Evolutionary conservation across 306 rosid genomes (phyloP), one percentile per base, ranked within the genome.

Genomic region (Cucurbita maxima): DNA sequence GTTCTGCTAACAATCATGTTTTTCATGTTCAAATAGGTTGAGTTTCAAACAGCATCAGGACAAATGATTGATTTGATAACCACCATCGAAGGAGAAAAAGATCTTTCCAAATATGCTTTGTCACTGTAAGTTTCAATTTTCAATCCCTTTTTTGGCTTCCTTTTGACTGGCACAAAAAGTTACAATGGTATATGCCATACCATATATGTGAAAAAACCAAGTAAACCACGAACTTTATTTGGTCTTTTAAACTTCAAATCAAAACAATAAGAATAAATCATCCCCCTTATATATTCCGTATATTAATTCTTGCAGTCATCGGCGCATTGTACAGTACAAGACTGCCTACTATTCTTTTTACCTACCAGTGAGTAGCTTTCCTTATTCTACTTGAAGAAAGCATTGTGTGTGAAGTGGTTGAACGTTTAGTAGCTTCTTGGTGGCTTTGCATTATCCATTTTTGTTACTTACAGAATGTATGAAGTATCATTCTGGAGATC

Each of bases 31-130:
- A 25, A 43, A 60, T 78, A 93, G 96, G 99, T 94, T 59, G 99
- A 94, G 77, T 94, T 91, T 78, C 99, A 91, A 83, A 94, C 99
- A 54, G 89, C 97, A 74, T 87, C 91, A 3, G 99, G 99, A 88
- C 99, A 94, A 80, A 86, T 91, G 99, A 94, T 94, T 47, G 99
- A 91, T 82, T 79, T 94, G 80, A 94, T 91, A 81, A 88, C 99
- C 81, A 94, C 97, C 19, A 79, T 85, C 56, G 96, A 89, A 80
- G 97, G 99, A 77, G 99, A 89, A 76, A 94, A 94, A 77, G 97
- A 94, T 75, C 87, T 89, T 47, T 91, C 92, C 36, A 94, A 94
- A 77, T 94, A 88, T 87, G 84, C 97, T 5, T 44, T 91, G 72
- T 77, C 91, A 43, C 77, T 91, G 99, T 94, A 77, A 89, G 99